These are phyloP conservation scores for Fusarium udum DNA, from an alignment of 2,329 filamentous ascomycete genomes.

Conservation along the genomic window DNA sequence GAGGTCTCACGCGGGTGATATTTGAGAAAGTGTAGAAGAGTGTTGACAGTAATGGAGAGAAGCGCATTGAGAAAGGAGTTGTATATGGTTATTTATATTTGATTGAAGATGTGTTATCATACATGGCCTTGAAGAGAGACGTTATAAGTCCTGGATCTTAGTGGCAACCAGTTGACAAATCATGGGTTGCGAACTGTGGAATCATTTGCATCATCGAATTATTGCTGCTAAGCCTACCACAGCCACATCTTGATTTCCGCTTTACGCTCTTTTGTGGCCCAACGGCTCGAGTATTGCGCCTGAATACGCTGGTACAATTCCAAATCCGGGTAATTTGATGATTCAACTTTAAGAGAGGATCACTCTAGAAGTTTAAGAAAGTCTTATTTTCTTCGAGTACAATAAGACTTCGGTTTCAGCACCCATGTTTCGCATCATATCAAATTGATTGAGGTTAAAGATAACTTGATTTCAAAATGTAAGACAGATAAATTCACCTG, in stretches of 20 bases:
- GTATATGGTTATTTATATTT: constrained; percentile 23
- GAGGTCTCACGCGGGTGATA: constrained; percentile 51
- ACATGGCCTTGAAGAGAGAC: not conserved
- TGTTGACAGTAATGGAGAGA: constrained; percentile 58
- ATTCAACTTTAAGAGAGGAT: not conserved
- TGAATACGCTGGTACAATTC: constrained; percentile 10
- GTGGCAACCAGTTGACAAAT: constrained; percentile 37
- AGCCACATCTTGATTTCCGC: constrained; percentile 14
- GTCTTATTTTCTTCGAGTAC: not conserved
- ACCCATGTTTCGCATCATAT: not conserved
- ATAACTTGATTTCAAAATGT: not conserved
- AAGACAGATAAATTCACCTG: not conserved
- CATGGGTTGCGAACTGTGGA: constrained; percentile 35
- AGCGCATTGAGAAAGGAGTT: constrained; percentile 54
- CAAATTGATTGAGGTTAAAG: not conserved
- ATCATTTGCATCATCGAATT: constrained; percentile 43
- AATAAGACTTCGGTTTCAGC: not conserved
- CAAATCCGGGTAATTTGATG: not conserved
- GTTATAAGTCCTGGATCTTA: constrained; percentile 8
- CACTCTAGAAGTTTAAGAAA: not conserved
- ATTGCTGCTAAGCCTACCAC: constrained; percentile 17
- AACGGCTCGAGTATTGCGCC: not conserved
- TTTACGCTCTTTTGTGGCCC: constrained; percentile 9
- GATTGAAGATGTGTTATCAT: not conserved
- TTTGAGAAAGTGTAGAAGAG: constrained; percentile 60